Percentiles rank a stretch among this genome's conserved stretches.
Conservation (phyloP, 78 protist genomes). For the Guillardia theta region DNA sequence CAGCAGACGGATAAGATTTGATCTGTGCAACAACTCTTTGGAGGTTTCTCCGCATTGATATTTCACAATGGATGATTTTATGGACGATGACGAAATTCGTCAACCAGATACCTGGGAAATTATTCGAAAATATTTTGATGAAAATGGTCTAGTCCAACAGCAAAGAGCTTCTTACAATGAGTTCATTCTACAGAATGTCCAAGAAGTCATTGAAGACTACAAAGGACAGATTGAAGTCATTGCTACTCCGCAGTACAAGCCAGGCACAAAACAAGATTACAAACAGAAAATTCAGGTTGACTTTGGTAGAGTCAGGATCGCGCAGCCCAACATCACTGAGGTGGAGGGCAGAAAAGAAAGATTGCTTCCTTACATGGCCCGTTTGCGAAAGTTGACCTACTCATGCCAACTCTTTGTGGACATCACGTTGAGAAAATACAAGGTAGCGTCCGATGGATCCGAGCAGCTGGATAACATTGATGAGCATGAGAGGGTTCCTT, state of each 20-base stretch:
- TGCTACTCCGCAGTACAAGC: conserved; percentile 60
- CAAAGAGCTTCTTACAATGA: conserved; percentile 97
- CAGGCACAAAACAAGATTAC: background rate
- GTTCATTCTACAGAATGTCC: conserved; percentile 85
- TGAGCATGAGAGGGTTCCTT: background rate
- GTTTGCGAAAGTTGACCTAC: conserved; percentile 9
- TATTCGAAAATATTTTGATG: conserved; percentile 86
- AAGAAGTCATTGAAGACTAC: conserved; percentile 82
- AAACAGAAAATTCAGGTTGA: background rate
- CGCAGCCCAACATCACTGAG: background rate
- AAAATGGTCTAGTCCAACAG: conserved; percentile 96
- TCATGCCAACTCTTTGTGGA: conserved; percentile 60
- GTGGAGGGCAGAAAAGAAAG: background rate
- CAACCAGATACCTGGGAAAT: conserved; percentile 89
- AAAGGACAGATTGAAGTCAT: conserved; percentile 33
- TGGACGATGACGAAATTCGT: background rate
- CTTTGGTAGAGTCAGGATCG: background rate
- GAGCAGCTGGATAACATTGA: background rate
- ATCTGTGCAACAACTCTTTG: too few species aligned
- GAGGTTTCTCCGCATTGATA: too few species aligned
- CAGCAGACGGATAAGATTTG: too few species aligned
- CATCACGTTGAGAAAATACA: conserved; percentile 24
- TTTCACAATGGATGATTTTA: background rate
- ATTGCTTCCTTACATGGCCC: background rate
- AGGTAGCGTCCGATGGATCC: background rate